Evolutionary conservation across 2,329 filamentous ascomycete genomes (phyloP).

Genomic region (Cladosporium sp.): DNA sequence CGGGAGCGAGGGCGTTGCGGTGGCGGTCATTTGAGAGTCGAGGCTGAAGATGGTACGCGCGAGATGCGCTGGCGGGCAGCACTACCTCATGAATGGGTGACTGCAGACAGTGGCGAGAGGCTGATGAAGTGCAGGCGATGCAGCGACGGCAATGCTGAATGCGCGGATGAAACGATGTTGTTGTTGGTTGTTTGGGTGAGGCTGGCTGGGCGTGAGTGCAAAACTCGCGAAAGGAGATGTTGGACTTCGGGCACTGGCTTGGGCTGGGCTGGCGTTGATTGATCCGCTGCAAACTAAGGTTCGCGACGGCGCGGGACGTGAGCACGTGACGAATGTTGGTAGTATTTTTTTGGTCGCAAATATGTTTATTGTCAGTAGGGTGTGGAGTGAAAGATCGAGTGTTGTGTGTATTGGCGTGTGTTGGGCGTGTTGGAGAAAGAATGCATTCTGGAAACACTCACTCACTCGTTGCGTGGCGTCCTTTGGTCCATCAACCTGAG

Average conservation of each 20-base stretch:
- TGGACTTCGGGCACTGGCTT: neutral
- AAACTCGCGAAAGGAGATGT: conserved; percentile 17
- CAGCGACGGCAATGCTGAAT: neutral
- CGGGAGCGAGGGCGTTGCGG: conserved; percentile 50
- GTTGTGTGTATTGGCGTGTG: neutral
- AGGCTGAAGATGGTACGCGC: conserved; percentile 16
- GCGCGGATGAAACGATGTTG: conserved; percentile 1
- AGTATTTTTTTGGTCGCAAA: neutral
- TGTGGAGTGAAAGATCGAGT: neutral
- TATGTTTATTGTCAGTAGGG: neutral
- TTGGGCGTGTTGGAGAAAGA: neutral
- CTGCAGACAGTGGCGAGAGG: neutral
- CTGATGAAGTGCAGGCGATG: neutral
- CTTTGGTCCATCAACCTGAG: neutral
- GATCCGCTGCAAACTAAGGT: neutral
- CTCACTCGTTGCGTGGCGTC: neutral
- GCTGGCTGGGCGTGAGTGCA: conserved; percentile 6
- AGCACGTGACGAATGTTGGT: neutral
- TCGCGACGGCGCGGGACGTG: conserved; percentile 5
- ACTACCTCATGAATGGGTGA: conserved; percentile 16
- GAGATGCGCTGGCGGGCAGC: conserved; percentile 15
- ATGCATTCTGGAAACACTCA: neutral
- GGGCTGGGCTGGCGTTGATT: conserved; percentile 1
- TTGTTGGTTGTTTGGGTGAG: conserved; percentile 2
- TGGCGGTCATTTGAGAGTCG: conserved; percentile 29